Percentiles rank a stretch among this genome's conserved stretches.
Conservation (phyloP, 208 protist species). For the Trichomonas gallinae region DNA sequence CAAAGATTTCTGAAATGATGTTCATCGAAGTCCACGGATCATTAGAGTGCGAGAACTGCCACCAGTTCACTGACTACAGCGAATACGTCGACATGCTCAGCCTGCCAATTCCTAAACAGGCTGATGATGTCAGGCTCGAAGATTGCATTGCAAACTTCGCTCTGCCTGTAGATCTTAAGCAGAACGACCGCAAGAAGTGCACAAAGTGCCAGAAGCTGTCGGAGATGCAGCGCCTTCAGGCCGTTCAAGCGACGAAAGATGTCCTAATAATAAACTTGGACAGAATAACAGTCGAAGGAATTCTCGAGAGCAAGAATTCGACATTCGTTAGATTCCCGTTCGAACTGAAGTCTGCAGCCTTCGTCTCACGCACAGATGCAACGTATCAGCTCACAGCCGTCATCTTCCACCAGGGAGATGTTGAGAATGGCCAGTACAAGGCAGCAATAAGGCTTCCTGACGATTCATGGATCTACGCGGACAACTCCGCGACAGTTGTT, state of each 20-base stretch:
- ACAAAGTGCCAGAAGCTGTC: background rate
- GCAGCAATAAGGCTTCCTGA: background rate
- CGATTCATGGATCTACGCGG: background rate
- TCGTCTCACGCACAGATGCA: background rate
- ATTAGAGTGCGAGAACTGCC: background rate
- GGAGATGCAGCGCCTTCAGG: too few species aligned
- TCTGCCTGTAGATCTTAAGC: too few species aligned
- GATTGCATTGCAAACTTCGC: background rate
- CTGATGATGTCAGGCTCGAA: background rate
- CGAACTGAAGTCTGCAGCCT: background rate
- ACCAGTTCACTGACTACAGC: background rate
- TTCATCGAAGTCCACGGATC: background rate
- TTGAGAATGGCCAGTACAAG: background rate
- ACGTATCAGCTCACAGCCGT: background rate
- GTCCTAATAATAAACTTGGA: background rate
- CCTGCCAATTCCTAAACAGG: background rate
- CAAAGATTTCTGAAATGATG: background rate
- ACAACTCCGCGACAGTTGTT: background rate
- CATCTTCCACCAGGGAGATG: background rate
- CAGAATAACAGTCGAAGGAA: background rate
- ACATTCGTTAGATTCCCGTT: background rate
- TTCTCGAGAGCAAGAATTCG: background rate
- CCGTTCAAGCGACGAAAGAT: background rate
- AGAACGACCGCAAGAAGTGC: background rate
- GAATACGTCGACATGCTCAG: background rate